Percentiles rank a stretch among this genome's conserved stretches.
Conservation (phyloP, 495 filamentous ascomycete species). For the Aspergillus ellipticus region DNA sequence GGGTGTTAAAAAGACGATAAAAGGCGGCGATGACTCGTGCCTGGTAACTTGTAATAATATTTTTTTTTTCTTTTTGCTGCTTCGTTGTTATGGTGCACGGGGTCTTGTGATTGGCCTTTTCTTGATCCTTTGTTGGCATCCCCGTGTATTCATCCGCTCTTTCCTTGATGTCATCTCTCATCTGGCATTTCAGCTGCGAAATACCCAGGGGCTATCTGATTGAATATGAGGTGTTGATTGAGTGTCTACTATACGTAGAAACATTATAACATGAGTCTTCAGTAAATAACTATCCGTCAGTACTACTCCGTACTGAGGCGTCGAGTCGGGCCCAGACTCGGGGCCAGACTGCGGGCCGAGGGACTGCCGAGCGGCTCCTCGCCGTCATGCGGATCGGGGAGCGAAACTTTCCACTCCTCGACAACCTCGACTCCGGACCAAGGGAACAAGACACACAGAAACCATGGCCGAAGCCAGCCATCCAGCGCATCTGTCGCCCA, state of each 20-base stretch:
- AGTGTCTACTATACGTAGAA: too few relatives aligned
- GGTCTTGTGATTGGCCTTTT: too few relatives aligned
- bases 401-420: background rate
- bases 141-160: constrained; percentile 8
- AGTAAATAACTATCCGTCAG: too few relatives aligned
- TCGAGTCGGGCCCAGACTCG: too few relatives aligned
- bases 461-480: constrained; percentile 19
- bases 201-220: constrained; percentile 17
- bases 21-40: constrained; percentile 16
- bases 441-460: background rate
- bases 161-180: constrained; percentile 12
- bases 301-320: too few relatives aligned
- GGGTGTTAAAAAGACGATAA: constrained; percentile 28
- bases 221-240: too few relatives aligned
- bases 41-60: constrained; percentile 29
- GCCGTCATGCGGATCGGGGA: too few relatives aligned
- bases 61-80: background rate
- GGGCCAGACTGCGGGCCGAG: too few relatives aligned
- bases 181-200: constrained; percentile 12
- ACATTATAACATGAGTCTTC: background rate
- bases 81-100: background rate
- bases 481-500: constrained; percentile 46
- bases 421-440: background rate
- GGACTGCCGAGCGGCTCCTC: too few relatives aligned
- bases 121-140: constrained; percentile 14